Percentiles rank a stretch among this genome's conserved stretches.
phyloP scores from a whole-genome alignment of 1,139 yeast genomes.

The Geotrichum aggregatum region DNA sequence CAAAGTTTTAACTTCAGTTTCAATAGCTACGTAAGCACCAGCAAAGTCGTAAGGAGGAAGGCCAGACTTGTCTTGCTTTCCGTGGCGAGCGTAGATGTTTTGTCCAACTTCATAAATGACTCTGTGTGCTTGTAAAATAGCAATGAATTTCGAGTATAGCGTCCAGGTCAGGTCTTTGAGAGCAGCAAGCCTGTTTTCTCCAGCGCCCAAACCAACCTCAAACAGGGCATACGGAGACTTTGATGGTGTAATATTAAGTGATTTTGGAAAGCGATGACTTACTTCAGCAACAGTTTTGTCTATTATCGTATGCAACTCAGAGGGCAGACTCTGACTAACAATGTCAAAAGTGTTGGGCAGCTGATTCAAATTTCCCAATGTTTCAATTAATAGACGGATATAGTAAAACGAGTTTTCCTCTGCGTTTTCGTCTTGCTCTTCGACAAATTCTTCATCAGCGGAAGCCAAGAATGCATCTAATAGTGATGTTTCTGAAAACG shows the following conservation, averaged over 20 bases:
- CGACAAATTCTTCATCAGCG: constrained; percentile 28
- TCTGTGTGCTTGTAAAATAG: constrained; percentile 67
- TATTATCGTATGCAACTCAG: constrained; percentile 52
- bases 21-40: constrained; percentile 56
- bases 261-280: constrained; percentile 49
- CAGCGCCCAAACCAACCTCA: constrained; percentile 31
- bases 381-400: constrained; percentile 52
- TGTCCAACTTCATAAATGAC: constrained; percentile 56
- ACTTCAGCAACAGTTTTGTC: constrained; percentile 63
- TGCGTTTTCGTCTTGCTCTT: constrained; percentile 33
- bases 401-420: constrained; percentile 54
- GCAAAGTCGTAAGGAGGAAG: constrained; percentile 44
- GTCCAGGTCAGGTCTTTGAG: constrained; percentile 68
- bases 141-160: constrained; percentile 57
- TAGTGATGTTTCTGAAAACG: constrained; percentile 28
- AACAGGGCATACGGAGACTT: constrained; percentile 21
- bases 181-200: constrained; percentile 54
- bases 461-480: constrained; percentile 46
- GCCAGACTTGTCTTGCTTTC: constrained; percentile 24
- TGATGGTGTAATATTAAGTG: constrained; percentile 4
- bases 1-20: constrained; percentile 55
- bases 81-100: constrained; percentile 33
- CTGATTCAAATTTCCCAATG: constrained; percentile 59
- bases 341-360: constrained; percentile 59
- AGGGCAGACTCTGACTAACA: constrained; percentile 47